A percentile compares a stretch with the other conserved stretches of the same genome.
Conservation (phyloP, 1,284 basidiomycete genomes). For the Athelia psychrophila region DNA sequence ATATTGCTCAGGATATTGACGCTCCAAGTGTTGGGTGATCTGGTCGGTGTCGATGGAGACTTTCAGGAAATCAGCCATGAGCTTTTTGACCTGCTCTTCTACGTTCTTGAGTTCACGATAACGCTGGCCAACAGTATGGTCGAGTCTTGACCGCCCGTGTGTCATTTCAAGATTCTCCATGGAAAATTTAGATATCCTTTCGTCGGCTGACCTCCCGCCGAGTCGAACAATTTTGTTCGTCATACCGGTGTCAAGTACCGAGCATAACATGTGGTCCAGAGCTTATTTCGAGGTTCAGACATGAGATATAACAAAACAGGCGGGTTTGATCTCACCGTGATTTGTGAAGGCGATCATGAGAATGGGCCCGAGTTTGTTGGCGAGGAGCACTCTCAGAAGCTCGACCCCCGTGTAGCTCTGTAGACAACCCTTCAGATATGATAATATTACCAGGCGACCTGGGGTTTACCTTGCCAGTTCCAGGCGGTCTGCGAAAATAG, state of each 20-base stretch:
- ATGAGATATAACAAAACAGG: background rate
- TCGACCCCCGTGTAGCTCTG: constrained; percentile 63
- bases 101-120: constrained; percentile 40
- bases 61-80: constrained; percentile 42
- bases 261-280: constrained; percentile 64
- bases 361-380: constrained; percentile 49
- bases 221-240: constrained; percentile 62
- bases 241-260: constrained; percentile 58
- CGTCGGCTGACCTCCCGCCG: constrained; percentile 58
- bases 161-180: constrained; percentile 53
- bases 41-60: constrained; percentile 34
- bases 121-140: constrained; percentile 26
- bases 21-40: constrained; percentile 36
- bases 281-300: constrained; percentile 27
- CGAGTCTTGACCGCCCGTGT: constrained; percentile 39
- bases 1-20: constrained; percentile 40
- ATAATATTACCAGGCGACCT: background rate
- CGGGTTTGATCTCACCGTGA: constrained; percentile 31
- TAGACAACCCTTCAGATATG: background rate
- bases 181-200: constrained; percentile 52
- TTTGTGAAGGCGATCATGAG: constrained; percentile 75
- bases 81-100: constrained; percentile 38
- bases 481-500: constrained; percentile 54
- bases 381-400: constrained; percentile 58
- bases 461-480: constrained; percentile 57